These are phyloP conservation scores for Adansonia gregorii DNA, from an alignment of 441 rosid species.

Conservation along the genomic window DNA sequence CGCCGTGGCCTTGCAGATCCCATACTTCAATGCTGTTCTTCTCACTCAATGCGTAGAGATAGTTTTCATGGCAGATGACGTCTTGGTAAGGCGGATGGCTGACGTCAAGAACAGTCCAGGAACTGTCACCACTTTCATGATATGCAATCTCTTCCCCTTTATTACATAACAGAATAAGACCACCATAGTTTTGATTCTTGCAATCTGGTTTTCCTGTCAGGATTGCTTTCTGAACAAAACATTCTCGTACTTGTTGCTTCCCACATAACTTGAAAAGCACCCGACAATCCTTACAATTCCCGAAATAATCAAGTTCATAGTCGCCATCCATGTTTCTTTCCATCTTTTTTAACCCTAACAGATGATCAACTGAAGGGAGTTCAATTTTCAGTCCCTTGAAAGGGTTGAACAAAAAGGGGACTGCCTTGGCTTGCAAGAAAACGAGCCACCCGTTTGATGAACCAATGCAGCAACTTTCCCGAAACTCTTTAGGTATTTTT, in stretches of 20 bases:
- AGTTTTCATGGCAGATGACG: neutral
- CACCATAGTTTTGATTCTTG: neutral
- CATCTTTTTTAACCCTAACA: neutral
- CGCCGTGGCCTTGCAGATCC: neutral
- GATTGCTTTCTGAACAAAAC: neutral
- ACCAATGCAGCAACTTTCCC: conserved; percentile 2
- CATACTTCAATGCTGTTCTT: neutral
- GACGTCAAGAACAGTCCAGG: neutral
- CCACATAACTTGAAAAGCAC: neutral
- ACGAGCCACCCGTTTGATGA: conserved; percentile 4
- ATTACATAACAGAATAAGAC: neutral
- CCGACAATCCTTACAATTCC: neutral
- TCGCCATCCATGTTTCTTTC: neutral
- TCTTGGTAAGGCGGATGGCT: conserved; percentile 7
- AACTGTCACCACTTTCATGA: neutral
- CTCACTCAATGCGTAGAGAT: conserved; percentile 11
- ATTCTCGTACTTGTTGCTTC: conserved; percentile 15
- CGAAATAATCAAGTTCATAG: neutral
- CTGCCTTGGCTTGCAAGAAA: neutral
- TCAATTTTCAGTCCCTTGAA: neutral
- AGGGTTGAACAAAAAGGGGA: neutral
- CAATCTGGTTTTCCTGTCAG: neutral
- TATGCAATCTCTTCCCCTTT: conserved; percentile 2
- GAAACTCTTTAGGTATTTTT: neutral
- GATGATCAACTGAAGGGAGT: neutral